A percentile compares a stretch with the other conserved stretches of the same genome.
phyloP scores from a whole-genome alignment of 2,329 filamentous ascomycete species.

The Aureobasidium sp. region DNA sequence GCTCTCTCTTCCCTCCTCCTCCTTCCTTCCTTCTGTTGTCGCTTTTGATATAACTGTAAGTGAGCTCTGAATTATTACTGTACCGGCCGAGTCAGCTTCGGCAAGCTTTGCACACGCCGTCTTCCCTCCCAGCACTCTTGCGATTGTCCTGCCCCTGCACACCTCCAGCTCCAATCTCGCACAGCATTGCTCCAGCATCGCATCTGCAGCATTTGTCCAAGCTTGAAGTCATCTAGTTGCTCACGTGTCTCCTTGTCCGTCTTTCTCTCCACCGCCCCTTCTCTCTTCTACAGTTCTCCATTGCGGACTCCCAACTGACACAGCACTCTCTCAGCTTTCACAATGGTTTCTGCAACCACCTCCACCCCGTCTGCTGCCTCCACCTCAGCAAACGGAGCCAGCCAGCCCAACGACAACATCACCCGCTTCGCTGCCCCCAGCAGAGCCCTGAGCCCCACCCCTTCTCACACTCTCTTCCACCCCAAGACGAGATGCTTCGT shows the following conservation, averaged over 20 bases:
- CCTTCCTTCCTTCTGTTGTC: slow-evolving; percentile 6
- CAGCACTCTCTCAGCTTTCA: slow-evolving; percentile 22
- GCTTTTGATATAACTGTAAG: slow-evolving; percentile 14
- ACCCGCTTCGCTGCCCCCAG: slow-evolving; percentile 90
- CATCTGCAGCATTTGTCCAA: background rate
- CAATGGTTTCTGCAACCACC: slow-evolving; percentile 32
- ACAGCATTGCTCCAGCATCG: background rate
- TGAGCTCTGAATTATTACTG: slow-evolving; percentile 6
- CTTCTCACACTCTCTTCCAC: slow-evolving; percentile 90
- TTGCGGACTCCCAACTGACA: background rate
- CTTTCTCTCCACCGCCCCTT: background rate
- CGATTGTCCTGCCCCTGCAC: slow-evolving; percentile 9
- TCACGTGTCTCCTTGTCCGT: slow-evolving; percentile 11
- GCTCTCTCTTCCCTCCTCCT: background rate
- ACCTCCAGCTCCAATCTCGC: slow-evolving; percentile 1
- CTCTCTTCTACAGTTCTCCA: background rate
- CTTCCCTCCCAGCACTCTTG: background rate
- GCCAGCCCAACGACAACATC: slow-evolving; percentile 86
- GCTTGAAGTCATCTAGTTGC: background rate
- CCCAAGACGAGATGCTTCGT: slow-evolving; percentile 99
- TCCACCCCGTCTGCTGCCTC: slow-evolving; percentile 23
- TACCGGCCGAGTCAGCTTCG: slow-evolving; percentile 8
- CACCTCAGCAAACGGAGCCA: slow-evolving; percentile 21
- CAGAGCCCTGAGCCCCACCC: slow-evolving; percentile 81
- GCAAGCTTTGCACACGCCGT: slow-evolving; percentile 12